phyloP scores from a whole-genome alignment of 257 asterid species.

The Capsicum chinense region DNA sequence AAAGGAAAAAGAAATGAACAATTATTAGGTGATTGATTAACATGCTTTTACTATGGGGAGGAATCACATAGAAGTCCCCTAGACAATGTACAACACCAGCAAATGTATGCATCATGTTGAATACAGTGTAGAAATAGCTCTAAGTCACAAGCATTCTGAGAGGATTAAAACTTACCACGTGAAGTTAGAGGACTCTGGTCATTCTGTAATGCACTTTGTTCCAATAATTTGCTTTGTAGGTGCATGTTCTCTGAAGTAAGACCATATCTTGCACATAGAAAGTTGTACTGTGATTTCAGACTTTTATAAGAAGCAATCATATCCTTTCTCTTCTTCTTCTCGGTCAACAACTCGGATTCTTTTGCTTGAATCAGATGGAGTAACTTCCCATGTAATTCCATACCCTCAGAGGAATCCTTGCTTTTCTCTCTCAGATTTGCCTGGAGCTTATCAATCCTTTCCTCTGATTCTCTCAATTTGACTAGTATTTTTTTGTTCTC shows the following conservation, averaged over 20 bases:
- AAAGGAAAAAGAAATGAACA: neutral
- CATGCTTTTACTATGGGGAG: neutral
- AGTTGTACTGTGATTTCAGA: slow-evolving; percentile 68
- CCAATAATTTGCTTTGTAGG: slow-evolving; percentile 46
- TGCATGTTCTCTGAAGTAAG: slow-evolving; percentile 54
- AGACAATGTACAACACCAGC: neutral
- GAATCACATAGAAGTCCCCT: neutral
- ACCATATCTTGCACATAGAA: slow-evolving; percentile 53
- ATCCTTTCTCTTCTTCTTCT: slow-evolving; percentile 54
- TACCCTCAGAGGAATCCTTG: slow-evolving; percentile 60
- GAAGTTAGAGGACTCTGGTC: slow-evolving; percentile 46
- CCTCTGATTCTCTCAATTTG: slow-evolving; percentile 54
- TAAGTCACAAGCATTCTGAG: neutral
- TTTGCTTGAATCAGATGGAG: slow-evolving; percentile 70
- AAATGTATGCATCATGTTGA: slow-evolving; percentile 12
- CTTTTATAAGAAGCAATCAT: slow-evolving; percentile 50
- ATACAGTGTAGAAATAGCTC: neutral
- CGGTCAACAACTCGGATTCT: slow-evolving; percentile 65
- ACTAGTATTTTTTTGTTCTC: slow-evolving; percentile 61
- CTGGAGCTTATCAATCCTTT: slow-evolving; percentile 57
- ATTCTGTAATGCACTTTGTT: slow-evolving; percentile 50
- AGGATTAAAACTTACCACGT: slow-evolving; percentile 49
- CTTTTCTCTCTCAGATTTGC: slow-evolving; percentile 49
- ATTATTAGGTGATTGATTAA: neutral
- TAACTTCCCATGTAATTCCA: slow-evolving; percentile 70